Percentiles rank a stretch among this genome's conserved stretches.
phyloP scores from a whole-genome alignment of 805 yeast species.

The Sporopachydermia lactativora region DNA sequence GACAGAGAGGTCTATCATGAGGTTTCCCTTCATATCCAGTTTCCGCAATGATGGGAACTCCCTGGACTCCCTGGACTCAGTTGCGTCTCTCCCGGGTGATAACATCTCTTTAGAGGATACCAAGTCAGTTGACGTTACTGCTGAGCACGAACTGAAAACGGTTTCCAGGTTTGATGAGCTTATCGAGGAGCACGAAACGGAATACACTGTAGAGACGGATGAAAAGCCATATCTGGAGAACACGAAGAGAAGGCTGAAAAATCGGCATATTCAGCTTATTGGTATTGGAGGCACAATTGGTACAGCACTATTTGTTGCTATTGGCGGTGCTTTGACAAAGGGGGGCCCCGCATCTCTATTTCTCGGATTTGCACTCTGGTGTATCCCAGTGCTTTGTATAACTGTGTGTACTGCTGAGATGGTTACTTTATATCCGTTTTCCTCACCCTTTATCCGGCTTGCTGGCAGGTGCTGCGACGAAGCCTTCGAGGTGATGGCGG shows the following conservation, averaged over 20 bases:
- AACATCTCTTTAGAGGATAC: too few species aligned
- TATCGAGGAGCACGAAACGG: neutral
- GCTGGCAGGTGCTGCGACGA: conserved; percentile 68
- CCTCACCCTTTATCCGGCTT: conserved; percentile 63
- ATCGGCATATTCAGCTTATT: conserved; percentile 65
- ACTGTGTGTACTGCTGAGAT: conserved; percentile 67
- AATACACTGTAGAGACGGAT: conserved; percentile 14
- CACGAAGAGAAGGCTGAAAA: conserved; percentile 38
- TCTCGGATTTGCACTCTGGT: conserved; percentile 55
- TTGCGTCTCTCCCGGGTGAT: too few species aligned
- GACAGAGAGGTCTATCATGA: too few species aligned
- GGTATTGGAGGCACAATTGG: conserved; percentile 79
- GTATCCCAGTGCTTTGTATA: conserved; percentile 49
- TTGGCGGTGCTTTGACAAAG: conserved; percentile 44
- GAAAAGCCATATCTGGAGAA: conserved; percentile 19
- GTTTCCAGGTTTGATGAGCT: neutral
- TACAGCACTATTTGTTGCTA: conserved; percentile 63
- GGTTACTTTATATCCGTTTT: conserved; percentile 62
- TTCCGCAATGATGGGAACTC: too few species aligned
- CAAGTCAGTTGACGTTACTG: too few species aligned
- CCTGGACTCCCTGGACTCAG: too few species aligned
- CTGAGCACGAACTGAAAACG: too few species aligned
- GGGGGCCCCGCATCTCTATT: conserved; percentile 63
- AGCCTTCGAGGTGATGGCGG: conserved; percentile 60
- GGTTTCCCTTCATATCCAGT: too few species aligned